phyloP scores from a whole-genome alignment of 306 rosid genomes.

The Cicer chorassanicum region DNA sequence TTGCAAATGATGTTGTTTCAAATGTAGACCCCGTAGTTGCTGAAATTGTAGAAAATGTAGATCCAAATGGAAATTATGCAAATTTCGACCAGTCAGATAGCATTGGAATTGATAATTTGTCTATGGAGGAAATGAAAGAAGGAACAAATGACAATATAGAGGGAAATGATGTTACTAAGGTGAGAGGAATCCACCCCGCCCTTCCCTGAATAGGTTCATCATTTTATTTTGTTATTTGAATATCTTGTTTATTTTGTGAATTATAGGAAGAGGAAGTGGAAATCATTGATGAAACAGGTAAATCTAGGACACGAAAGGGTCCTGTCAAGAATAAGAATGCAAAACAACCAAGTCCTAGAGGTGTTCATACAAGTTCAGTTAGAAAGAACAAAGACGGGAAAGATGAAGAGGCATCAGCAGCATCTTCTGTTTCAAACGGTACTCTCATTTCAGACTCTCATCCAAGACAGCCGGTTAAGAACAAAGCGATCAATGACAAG shows the following conservation, averaged over 20 bases:
- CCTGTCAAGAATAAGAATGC: slow-evolving; percentile 60
- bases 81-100: slow-evolving; percentile 51
- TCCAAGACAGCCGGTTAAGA: slow-evolving; percentile 61
- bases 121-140: slow-evolving; percentile 54
- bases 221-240: slow-evolving; percentile 28
- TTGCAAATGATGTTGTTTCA: slow-evolving; percentile 46
- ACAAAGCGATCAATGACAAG: slow-evolving; percentile 53
- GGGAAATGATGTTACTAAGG: slow-evolving; percentile 63
- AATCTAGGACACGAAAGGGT: slow-evolving; percentile 56
- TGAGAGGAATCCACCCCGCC: slow-evolving; percentile 26
- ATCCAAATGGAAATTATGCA: slow-evolving; percentile 57
- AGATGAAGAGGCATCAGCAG: slow-evolving; percentile 45
- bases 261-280: slow-evolving; percentile 61
- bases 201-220: neutral
- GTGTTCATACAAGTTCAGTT: slow-evolving; percentile 44
- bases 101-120: slow-evolving; percentile 48
- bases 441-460: slow-evolving; percentile 51
- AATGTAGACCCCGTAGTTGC: slow-evolving; percentile 45
- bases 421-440: slow-evolving; percentile 72
- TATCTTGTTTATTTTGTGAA: slow-evolving; percentile 38
- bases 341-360: slow-evolving; percentile 54
- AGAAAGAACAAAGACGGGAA: slow-evolving; percentile 71
- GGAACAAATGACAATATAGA: slow-evolving; percentile 48
- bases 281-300: slow-evolving; percentile 47
- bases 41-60: slow-evolving; percentile 43